phyloP scores from a whole-genome alignment of 441 rosid genomes.

The Sinapis alba region DNA sequence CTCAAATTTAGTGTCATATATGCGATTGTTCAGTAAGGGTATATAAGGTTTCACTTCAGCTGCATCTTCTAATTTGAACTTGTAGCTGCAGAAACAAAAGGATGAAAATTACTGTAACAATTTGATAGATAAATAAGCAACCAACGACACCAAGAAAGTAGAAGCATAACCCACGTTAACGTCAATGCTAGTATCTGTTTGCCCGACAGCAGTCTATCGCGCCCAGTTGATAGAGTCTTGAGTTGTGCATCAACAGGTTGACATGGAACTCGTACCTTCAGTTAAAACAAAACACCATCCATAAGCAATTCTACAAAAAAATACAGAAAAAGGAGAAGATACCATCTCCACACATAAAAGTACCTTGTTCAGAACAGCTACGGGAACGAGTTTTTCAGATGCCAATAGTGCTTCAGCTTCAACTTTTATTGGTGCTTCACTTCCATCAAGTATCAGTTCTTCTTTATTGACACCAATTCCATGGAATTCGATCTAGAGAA shows the following conservation, averaged over 20 bases:
- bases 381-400: slow-evolving; percentile 76
- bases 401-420: slow-evolving; percentile 80
- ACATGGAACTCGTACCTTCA: slow-evolving; percentile 83
- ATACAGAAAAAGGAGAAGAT: slow-evolving; percentile 12
- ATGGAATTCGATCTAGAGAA: slow-evolving; percentile 75
- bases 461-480: slow-evolving; percentile 81
- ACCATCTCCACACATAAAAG: slow-evolving; percentile 27
- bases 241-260: slow-evolving; percentile 88
- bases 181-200: slow-evolving; percentile 89
- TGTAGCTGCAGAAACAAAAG: slow-evolving; percentile 66
- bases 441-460: slow-evolving; percentile 89
- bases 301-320: slow-evolving; percentile 21
- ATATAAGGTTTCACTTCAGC: slow-evolving; percentile 86
- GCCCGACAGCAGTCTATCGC: slow-evolving; percentile 94
- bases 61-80: slow-evolving; percentile 92
- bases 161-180: slow-evolving; percentile 62
- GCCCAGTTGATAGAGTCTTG: slow-evolving; percentile 61
- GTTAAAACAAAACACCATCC: slow-evolving; percentile 21
- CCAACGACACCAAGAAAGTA: slow-evolving; percentile 9
- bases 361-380: slow-evolving; percentile 84
- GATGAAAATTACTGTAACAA: neutral
- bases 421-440: slow-evolving; percentile 92
- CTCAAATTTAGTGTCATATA: slow-evolving; percentile 97
- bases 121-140: slow-evolving; percentile 20
- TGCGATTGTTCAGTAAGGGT: slow-evolving; percentile 92